These are phyloP conservation scores for Flaveria linearis DNA, from an alignment of 129 eudicot genomes.

Conservation along the genomic window DNA sequence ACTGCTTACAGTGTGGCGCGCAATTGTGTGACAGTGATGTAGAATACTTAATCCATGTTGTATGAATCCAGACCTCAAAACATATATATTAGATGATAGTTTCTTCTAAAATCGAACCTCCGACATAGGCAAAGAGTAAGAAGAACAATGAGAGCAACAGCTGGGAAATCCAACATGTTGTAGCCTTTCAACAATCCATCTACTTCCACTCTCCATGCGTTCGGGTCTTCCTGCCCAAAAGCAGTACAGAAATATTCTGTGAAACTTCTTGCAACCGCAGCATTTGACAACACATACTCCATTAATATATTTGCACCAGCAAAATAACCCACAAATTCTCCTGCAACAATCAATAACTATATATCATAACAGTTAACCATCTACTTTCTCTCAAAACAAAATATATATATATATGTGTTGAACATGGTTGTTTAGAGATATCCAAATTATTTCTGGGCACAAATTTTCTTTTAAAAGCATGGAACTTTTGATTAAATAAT, in stretches of 20 bases:
- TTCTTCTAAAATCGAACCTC: conserved; percentile 41
- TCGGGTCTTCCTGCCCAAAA: conserved; percentile 64
- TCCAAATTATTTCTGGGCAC: not conserved
- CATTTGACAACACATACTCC: conserved; percentile 84
- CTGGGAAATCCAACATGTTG: conserved; percentile 80
- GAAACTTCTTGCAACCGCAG: conserved; percentile 79
- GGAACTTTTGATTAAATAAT: not conserved
- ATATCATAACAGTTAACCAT: not conserved
- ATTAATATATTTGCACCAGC: conserved; percentile 77
- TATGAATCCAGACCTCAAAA: no score
- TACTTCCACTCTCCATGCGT: conserved; percentile 68
- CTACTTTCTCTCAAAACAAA: not conserved
- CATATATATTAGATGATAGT: not conserved
- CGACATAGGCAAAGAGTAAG: conserved; percentile 69
- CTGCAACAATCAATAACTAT: conserved; percentile 34
- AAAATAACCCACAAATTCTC: conserved; percentile 80
- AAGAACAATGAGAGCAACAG: conserved; percentile 68
- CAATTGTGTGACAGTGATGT: no score
- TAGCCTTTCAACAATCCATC: conserved; percentile 62
- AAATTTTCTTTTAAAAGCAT: not conserved
- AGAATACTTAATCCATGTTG: no score
- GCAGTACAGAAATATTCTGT: conserved; percentile 68
- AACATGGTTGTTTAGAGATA: conserved; percentile 1
- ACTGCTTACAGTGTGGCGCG: no score
- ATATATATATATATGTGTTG: not conserved